Evolutionary conservation across 805 yeast genomes (phyloP).

Genomic region (Metschnikowia reukaufii): DNA sequence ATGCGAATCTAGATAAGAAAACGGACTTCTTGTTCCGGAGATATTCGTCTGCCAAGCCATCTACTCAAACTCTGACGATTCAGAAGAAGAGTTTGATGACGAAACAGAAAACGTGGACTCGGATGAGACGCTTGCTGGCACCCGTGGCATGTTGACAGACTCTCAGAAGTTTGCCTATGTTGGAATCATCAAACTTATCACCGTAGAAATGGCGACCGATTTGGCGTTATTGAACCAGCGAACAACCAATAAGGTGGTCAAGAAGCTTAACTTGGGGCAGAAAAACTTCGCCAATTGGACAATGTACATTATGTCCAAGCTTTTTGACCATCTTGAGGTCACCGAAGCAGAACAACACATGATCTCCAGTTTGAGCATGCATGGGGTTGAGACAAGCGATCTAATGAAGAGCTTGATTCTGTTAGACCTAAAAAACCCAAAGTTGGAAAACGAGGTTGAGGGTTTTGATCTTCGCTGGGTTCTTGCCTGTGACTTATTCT

Average conservation of each 20-base stretch:
- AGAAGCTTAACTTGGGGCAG: conserved; percentile 63
- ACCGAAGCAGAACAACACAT: conserved; percentile 73
- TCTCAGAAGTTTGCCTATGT: conserved; percentile 89
- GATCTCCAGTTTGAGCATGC: conserved; percentile 84
- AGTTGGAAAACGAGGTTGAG: conserved; percentile 14
- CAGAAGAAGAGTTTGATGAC: conserved; percentile 30
- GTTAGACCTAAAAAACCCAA: conserved; percentile 24
- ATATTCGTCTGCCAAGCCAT: conserved; percentile 5
- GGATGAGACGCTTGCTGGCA: conserved; percentile 69
- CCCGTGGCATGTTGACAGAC: conserved; percentile 77
- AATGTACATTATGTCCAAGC: conserved; percentile 61
- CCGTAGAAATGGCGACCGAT: conserved; percentile 80
- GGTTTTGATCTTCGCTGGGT: conserved; percentile 85
- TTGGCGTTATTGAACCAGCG: conserved; percentile 59
- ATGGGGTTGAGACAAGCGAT: conserved; percentile 77
- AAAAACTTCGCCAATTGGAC: conserved; percentile 86
- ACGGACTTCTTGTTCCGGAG: conserved; percentile 52
- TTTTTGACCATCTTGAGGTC: conserved; percentile 81
- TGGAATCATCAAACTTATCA: conserved; percentile 74
- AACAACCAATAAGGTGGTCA: conserved; percentile 54
- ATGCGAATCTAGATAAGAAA: conserved; percentile 49
- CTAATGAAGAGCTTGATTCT: conserved; percentile 60
- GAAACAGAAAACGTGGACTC: conserved; percentile 49
- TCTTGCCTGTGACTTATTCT: conserved; percentile 83
- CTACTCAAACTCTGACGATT: conserved; percentile 29